Evolutionary conservation across 148 eudicot genomes (phyloP).

Genomic region (Linanthus parryae): DNA sequence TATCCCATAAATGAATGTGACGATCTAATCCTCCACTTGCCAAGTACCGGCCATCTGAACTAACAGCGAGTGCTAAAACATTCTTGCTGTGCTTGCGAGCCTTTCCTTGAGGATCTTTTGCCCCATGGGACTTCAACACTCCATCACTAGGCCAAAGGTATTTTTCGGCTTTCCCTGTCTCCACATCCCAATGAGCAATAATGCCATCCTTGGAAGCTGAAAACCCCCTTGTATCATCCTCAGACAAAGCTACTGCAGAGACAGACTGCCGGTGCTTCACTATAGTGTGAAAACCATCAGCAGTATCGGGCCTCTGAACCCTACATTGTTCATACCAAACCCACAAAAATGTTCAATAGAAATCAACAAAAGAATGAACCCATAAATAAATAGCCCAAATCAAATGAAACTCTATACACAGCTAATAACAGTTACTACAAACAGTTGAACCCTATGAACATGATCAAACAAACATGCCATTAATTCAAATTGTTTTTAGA

Average conservation of each 20-base stretch:
- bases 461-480: no score
- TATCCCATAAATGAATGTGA: constrained; percentile 95
- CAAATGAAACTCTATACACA: no score
- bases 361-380: no score
- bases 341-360: no score
- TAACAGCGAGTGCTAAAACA: constrained; percentile 72
- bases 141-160: constrained; percentile 79
- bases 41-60: constrained; percentile 89
- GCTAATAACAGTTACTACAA: no score
- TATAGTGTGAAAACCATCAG: constrained; percentile 39
- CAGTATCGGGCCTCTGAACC: constrained; percentile 56
- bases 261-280: constrained; percentile 85
- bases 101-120: constrained; percentile 60
- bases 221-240: constrained; percentile 76
- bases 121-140: constrained; percentile 65
- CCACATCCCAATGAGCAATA: constrained; percentile 84
- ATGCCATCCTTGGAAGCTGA: constrained; percentile 95
- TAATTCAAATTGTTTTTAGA: no score
- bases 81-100: constrained; percentile 65
- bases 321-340: constrained; percentile 27
- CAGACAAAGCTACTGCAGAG: constrained; percentile 71
- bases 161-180: constrained; percentile 64
- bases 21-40: constrained; percentile 93
- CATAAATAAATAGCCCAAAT: no score
- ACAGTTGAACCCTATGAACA: no score